phyloP scores from a whole-genome alignment of 1,284 basidiomycete genomes.

The Laetiporus sulphureus region DNA sequence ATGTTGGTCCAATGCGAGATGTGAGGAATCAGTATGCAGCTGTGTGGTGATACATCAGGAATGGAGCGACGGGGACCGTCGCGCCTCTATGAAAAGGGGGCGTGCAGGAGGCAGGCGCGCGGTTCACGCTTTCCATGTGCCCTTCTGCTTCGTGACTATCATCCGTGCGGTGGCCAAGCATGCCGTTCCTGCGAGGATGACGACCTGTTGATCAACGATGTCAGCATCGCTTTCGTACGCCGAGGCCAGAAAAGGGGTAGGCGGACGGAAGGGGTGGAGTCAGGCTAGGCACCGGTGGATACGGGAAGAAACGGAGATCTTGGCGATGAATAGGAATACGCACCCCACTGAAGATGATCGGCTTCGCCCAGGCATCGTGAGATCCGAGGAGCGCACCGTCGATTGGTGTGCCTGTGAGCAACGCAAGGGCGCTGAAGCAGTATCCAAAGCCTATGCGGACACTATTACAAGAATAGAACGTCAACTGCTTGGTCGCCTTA shows the following conservation, averaged over 20 bases:
- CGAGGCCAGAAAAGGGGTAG: background rate
- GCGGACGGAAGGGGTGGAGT: background rate
- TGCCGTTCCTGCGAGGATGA: background rate
- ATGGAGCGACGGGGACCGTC: too few species aligned
- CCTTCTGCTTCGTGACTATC: background rate
- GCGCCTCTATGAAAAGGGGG: too few species aligned
- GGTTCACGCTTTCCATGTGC: background rate
- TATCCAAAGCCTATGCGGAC: constrained; percentile 7
- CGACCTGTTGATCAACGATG: background rate
- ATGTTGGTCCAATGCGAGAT: too few species aligned
- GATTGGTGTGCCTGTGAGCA: constrained; percentile 4
- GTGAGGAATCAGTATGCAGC: too few species aligned
- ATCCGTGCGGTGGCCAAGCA: background rate
- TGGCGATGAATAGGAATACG: constrained; percentile 7
- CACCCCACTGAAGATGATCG: constrained; percentile 2
- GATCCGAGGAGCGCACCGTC: constrained; percentile 4
- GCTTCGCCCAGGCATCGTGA: background rate
- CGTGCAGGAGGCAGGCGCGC: too few species aligned
- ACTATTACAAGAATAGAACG: constrained; percentile 6
- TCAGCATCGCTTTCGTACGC: background rate
- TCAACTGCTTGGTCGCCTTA: too few species aligned
- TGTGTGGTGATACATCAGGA: too few species aligned
- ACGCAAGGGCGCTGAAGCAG: background rate
- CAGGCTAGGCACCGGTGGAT: too few species aligned
- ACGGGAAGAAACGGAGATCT: too few species aligned